A percentile compares a stretch with the other conserved stretches of the same genome.
Evolutionary conservation across 306 rosid genomes (phyloP).

Genomic region (Astragalus membranaceus): DNA sequence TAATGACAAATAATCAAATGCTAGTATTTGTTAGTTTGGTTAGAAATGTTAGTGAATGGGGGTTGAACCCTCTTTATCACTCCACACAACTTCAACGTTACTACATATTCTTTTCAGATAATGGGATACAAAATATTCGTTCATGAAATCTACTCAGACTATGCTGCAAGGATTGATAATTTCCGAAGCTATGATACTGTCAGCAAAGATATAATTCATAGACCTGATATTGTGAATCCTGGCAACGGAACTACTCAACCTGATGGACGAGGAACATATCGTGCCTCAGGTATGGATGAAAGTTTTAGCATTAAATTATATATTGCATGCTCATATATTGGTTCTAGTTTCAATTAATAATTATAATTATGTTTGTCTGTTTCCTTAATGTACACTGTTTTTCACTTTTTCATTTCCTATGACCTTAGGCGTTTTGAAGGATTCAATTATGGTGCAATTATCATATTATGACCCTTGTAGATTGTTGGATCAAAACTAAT

Average conservation of each 20-base stretch:
- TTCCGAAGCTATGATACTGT: slow-evolving; percentile 89
- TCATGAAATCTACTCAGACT: too few species aligned
- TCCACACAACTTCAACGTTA: slow-evolving; percentile 19
- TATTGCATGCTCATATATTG: too few species aligned
- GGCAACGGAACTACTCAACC: slow-evolving; percentile 57
- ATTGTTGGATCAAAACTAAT: neutral
- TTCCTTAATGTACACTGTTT: neutral
- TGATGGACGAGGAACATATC: slow-evolving; percentile 87
- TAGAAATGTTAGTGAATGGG: too few species aligned
- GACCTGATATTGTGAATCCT: slow-evolving; percentile 83
- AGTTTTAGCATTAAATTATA: too few species aligned
- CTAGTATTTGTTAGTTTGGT: too few species aligned
- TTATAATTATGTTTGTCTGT: neutral
- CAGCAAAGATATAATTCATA: slow-evolving; percentile 93
- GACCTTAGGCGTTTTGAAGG: neutral
- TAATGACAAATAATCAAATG: too few species aligned
- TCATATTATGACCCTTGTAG: neutral
- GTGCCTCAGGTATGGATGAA: slow-evolving; percentile 68
- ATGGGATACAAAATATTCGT: slow-evolving; percentile 95
- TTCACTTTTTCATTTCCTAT: neutral
- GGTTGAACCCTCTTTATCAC: neutral
- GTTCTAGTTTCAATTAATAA: too few species aligned
- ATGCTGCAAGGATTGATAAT: slow-evolving; percentile 96
- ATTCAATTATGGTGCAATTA: slow-evolving; percentile 3
- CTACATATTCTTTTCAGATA: slow-evolving; percentile 51